These are phyloP conservation scores for Capsicum pubescens DNA, from an alignment of 257 asterid species.

Conservation along the genomic window DNA sequence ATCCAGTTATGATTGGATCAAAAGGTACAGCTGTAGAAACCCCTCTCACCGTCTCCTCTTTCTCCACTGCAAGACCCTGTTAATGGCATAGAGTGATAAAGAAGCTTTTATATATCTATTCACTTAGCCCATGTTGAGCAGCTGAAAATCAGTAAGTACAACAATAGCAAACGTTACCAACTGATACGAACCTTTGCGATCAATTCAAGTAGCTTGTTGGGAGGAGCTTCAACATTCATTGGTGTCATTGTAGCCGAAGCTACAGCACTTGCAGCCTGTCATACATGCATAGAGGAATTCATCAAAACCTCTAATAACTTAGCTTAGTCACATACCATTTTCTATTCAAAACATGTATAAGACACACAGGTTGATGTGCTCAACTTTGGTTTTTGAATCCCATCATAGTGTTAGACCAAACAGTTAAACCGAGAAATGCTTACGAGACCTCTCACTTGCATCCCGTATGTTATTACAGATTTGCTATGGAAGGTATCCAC, in stretches of 20 bases:
- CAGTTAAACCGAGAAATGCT: conserved; percentile 12
- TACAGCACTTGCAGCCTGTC: conserved; percentile 83
- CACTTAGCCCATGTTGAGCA: conserved; percentile 27
- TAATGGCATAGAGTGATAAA: conserved; percentile 48
- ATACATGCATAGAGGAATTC: conserved; percentile 23
- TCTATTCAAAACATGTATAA: conserved; percentile 13
- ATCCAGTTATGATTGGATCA: conserved; percentile 66
- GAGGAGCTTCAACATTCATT: conserved; percentile 71
- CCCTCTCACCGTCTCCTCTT: conserved; percentile 69
- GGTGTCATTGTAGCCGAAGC: conserved; percentile 92
- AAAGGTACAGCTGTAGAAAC: conserved; percentile 49
- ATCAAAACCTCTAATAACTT: conserved; percentile 13
- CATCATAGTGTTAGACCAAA: not conserved
- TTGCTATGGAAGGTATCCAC: not conserved
- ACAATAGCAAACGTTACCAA: conserved; percentile 27
- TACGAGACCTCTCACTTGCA: conserved; percentile 4
- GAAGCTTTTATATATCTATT: conserved; percentile 25
- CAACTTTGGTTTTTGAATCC: conserved; percentile 9
- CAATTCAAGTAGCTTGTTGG: conserved; percentile 80
- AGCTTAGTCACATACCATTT: not conserved
- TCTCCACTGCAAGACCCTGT: conserved; percentile 95
- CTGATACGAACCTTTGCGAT: conserved; percentile 72
- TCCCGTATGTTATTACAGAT: not conserved
- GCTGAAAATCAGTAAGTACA: conserved; percentile 31
- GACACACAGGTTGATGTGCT: not conserved